Percentiles rank a stretch among this genome's conserved stretches.
Conservation (phyloP, 352 stramenopile species). For the Pythium volutum region DNA sequence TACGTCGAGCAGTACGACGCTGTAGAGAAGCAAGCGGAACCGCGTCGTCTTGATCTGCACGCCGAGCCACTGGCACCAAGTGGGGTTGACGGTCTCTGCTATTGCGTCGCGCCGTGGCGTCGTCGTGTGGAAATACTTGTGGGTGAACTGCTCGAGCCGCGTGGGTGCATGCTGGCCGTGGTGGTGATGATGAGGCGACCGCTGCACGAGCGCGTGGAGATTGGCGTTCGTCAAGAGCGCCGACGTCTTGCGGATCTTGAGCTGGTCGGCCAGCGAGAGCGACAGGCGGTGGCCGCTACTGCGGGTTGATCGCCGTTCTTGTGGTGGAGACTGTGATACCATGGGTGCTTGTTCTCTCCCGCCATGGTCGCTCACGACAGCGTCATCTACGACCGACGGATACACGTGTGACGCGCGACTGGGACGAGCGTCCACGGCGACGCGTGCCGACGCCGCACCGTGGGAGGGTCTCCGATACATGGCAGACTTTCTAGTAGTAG, state of each 20-base stretch:
- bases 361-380: background rate
- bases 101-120: slow-evolving; percentile 1
- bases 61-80: slow-evolving; percentile 25
- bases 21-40: slow-evolving; percentile 46
- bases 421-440: slow-evolving; percentile 7
- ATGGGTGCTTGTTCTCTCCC: too few relatives aligned
- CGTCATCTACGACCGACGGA: slow-evolving; percentile 14
- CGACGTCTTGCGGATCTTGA: slow-evolving; percentile 47
- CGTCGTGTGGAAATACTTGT: slow-evolving; percentile 35
- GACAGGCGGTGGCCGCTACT: slow-evolving; percentile 33
- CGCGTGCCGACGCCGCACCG: slow-evolving; percentile 1
- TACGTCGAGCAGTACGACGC: slow-evolving; percentile 48
- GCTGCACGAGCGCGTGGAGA: slow-evolving; percentile 36
- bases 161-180: slow-evolving; percentile 40
- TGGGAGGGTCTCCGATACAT: background rate
- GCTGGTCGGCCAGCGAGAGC: slow-evolving; percentile 36
- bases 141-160: slow-evolving; percentile 38
- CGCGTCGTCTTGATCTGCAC: slow-evolving; percentile 37
- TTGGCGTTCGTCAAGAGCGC: slow-evolving; percentile 43
- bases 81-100: slow-evolving; percentile 4
- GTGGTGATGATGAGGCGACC: too few relatives aligned
- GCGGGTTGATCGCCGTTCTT: too few relatives aligned
- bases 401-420: slow-evolving; percentile 11
- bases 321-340: too few relatives aligned
- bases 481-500: background rate